A percentile compares a stretch with the other conserved stretches of the same genome.
phyloP scores from a whole-genome alignment of 78 protist species.

The Speleostelium caveatum region DNA sequence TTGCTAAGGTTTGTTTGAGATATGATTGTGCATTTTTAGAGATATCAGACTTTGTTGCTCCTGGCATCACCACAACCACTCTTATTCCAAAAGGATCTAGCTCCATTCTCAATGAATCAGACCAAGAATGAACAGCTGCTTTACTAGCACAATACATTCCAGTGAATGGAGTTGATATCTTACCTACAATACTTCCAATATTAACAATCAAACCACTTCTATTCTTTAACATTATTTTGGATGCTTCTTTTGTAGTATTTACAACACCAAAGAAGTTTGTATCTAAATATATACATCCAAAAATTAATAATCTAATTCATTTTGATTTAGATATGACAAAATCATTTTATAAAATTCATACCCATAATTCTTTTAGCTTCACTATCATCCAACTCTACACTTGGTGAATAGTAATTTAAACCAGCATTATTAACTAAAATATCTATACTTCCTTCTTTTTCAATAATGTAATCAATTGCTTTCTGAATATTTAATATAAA shows the following conservation, averaged over 20 bases:
- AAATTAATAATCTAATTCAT: background rate
- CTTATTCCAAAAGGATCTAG: slow-evolving; percentile 39
- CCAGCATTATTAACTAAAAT: slow-evolving; percentile 55
- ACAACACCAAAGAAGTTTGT: slow-evolving; percentile 30
- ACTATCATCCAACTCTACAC: slow-evolving; percentile 16
- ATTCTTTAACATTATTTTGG: slow-evolving; percentile 9
- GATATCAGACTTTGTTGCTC: slow-evolving; percentile 24
- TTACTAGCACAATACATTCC: slow-evolving; percentile 41
- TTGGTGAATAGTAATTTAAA: slow-evolving; percentile 1
- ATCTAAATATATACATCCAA: background rate
- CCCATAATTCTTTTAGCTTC: slow-evolving; percentile 16
- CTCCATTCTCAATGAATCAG: slow-evolving; percentile 48
- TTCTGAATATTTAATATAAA: background rate
- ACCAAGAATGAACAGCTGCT: slow-evolving; percentile 45
- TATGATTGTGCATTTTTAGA: slow-evolving; percentile 8
- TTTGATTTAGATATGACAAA: background rate
- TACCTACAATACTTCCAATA: slow-evolving; percentile 20
- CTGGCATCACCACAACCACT: slow-evolving; percentile 30
- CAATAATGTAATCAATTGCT: background rate
- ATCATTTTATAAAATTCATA: too few relatives aligned
- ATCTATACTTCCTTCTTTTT: slow-evolving; percentile 48
- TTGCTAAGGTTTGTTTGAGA: background rate
- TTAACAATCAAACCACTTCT: slow-evolving; percentile 28
- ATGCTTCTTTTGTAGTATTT: slow-evolving; percentile 10
- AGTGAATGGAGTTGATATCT: slow-evolving; percentile 13